Base-by-base conservation (phyloP, 768 basidiomycete species). In the Trametes elegans region DNA sequence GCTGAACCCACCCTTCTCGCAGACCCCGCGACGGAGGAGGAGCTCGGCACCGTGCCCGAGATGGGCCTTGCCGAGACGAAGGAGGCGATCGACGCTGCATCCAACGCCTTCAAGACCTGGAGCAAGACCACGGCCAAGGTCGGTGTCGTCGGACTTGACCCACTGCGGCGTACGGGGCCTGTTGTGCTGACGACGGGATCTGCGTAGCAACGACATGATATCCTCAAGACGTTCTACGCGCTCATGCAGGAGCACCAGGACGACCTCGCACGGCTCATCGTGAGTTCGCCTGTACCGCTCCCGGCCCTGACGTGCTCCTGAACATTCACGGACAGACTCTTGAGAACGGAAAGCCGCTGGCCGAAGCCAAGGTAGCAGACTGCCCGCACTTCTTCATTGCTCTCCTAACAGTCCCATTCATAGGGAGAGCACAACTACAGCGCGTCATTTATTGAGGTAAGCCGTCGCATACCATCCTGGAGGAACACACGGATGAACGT, bases 271-370 rank as follows among this genome's bases (percentile, higher is more conserved):
- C 81, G 88, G 39, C 81, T 99, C 55, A 91, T 97, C 61, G 92
- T 90, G 47, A 67, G 87, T 74, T 21, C 5, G 27, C 43, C 19
- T 32, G 2, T 8, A 18, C n/a, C n/a, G 16, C 11, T 36, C 21
- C 3, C 5, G 2, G 18, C 23, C 26, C 10, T n/a, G 13, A 44
- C 9, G 7, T 0, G 11, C 10, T 28, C 8, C 18, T 26, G 57
- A 8, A 44, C 9, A 3, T 42, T 46, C 23, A 39, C 29, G 35
- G 3, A 34, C 69, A 93, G 91, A 95, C 93, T 6, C 73, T 94
- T 56, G 97, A 99, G 75, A 99, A 99, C 65, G 97, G 97, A 31
- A 99, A 98, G 74, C 80, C 93, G 7, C 73, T 97, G 39, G 73
- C 76, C 0, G 94, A 98, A 61, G 90, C 82, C 31, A 88, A 90